Base-by-base conservation (phyloP, 495 filamentous ascomycete species). In the Hypomontagnella submonticulosa region DNA sequence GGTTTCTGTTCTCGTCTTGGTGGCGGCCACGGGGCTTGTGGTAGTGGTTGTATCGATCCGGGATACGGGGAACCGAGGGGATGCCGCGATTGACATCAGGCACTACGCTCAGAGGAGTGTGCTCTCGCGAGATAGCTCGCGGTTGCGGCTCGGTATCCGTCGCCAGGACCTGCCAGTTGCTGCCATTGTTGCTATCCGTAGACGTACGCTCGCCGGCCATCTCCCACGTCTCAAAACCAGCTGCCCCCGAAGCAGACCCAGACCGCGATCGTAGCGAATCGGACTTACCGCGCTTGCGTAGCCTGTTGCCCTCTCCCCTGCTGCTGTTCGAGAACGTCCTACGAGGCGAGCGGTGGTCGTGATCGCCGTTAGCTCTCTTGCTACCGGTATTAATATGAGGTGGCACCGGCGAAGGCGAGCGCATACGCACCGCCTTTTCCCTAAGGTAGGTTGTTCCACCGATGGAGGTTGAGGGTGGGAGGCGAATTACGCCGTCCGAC, bases 31-130 rank as follows among this genome's bases (percentile, higher is more conserved):
- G 41, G 4, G 52, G 52, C 23, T 67, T 67, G 47, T 57, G 57
- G 53, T 58, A 62, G 57, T 51, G 47, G 48, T 69, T 65, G 54
- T 67, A 76, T 7, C 62, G 68, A 37, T 72, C 74, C 23, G 74
- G 74, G 40, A 71, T 67, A 9, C 57, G 56, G 8, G 78, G 77
- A 30, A 78, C 73, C 23, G 61, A 53, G 9, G 79, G 75, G 20
- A 80, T 74, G 9, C 78, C 76, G n/a, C 74, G 71, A 43, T 79
- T 77, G 15, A 47, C 67, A 40, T 77, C 74, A 8, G 74, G 70
- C 12, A 77, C 59, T 4, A 79, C 61, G 18, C 67, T 63, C 30
- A 78, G 59, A 40, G 72, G 64, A 9, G 46, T 57, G 4, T 46
- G 37, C 15, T 71, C 62, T 43, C 57, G 43, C 41, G 52, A 36